These are phyloP conservation scores for Elsinoe perseae DNA, from an alignment of 2,329 filamentous ascomycete species.

Conservation along the genomic window DNA sequence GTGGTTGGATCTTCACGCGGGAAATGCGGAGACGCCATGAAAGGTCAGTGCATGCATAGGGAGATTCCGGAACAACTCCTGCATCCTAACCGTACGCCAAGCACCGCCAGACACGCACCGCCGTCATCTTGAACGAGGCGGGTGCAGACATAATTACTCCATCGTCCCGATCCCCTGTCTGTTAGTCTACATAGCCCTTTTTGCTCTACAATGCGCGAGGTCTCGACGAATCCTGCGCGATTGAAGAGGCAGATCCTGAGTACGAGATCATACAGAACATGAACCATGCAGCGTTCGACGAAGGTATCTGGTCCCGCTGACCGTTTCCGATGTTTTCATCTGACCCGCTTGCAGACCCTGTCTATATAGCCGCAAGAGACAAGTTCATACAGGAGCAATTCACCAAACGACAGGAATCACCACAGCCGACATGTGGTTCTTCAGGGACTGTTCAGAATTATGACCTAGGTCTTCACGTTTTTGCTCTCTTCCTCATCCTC, in stretches of 20 bases:
- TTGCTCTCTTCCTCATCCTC: slow-evolving; percentile 52
- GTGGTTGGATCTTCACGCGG: background rate
- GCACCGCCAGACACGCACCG: background rate
- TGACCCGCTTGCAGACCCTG: slow-evolving; percentile 9
- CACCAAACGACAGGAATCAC: slow-evolving; percentile 21
- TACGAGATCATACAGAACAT: slow-evolving; percentile 5
- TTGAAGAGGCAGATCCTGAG: slow-evolving; percentile 5
- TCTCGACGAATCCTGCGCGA: slow-evolving; percentile 2
- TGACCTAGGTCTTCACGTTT: slow-evolving; percentile 50
- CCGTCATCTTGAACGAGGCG: background rate
- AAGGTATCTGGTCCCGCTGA: background rate
- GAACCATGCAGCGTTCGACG: slow-evolving; percentile 15
- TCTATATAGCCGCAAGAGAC: slow-evolving; percentile 6
- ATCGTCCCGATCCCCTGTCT: background rate
- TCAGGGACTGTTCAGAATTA: slow-evolving; percentile 41
- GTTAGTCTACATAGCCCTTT: background rate
- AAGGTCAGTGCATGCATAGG: slow-evolving; percentile 9
- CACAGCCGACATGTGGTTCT: slow-evolving; percentile 48
- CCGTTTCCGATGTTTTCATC: background rate
- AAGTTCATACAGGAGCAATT: background rate
- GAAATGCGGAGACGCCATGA: background rate
- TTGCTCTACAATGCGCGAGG: slow-evolving; percentile 12
- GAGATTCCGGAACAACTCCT: slow-evolving; percentile 1
- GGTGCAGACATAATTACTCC: background rate
- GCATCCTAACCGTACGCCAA: background rate